Percentiles rank a stretch among this genome's conserved stretches.
Conservation (phyloP, 1,284 basidiomycete genomes). For the Moesziomyces parantarcticus region DNA sequence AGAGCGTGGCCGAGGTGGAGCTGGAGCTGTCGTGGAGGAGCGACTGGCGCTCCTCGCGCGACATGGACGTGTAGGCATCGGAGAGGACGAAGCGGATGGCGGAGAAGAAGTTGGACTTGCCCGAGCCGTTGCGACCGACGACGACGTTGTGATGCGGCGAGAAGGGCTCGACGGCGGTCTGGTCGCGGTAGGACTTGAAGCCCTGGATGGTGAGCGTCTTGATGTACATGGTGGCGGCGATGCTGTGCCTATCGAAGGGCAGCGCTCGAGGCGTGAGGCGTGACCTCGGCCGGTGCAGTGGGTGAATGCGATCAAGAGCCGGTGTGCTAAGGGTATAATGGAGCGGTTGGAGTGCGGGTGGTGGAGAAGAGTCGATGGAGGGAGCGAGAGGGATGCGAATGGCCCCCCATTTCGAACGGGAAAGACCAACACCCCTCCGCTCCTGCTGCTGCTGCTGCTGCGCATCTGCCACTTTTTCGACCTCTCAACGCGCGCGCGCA, state of each 20-base stretch:
- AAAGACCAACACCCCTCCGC: no score
- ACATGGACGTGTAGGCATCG: slow-evolving; percentile 96
- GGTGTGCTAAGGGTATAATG: not conserved
- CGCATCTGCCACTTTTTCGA: no score
- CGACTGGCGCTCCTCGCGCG: slow-evolving; percentile 88
- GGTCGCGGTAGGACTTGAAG: slow-evolving; percentile 90
- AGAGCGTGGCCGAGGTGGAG: slow-evolving; percentile 82
- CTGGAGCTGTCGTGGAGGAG: slow-evolving; percentile 93
- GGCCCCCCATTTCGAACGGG: no score
- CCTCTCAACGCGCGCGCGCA: no score
- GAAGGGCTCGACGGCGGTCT: slow-evolving; percentile 73
- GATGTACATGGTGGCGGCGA: slow-evolving; percentile 40
- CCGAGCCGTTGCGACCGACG: slow-evolving; percentile 68
- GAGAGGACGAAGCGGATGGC: slow-evolving; percentile 95
- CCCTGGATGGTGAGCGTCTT: slow-evolving; percentile 71
- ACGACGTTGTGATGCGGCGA: slow-evolving; percentile 67
- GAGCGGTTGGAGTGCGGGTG: not conserved
- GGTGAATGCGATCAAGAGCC: not conserved
- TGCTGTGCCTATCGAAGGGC: no score
- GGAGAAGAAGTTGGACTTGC: slow-evolving; percentile 69
- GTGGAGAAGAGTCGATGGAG: no score
- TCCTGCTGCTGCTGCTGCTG: no score
- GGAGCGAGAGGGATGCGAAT: no score
- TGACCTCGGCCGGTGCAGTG: not conserved
- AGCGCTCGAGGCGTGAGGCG: not conserved